Conservation (phyloP, 1,284 basidiomycete species). For the Tetrapyrgos nigripes region DNA sequence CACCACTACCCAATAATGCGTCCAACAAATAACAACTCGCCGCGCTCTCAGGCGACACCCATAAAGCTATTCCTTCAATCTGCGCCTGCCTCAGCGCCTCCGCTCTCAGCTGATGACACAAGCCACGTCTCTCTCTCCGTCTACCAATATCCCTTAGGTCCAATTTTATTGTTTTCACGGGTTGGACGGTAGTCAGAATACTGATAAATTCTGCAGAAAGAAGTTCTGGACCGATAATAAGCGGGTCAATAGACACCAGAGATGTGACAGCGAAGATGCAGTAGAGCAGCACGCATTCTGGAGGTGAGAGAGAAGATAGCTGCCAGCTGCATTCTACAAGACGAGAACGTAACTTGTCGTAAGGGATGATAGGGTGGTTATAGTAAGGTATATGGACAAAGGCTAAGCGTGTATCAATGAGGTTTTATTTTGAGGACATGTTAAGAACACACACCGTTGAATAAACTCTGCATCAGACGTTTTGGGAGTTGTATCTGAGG, state of each 20-base stretch:
- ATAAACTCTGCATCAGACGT: slow-evolving; percentile 3
- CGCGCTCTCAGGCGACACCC: too few species aligned
- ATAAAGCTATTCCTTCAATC: too few species aligned
- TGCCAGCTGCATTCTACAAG: neutral
- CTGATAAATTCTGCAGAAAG: neutral
- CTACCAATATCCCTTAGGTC: slow-evolving; percentile 1
- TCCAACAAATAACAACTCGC: too few species aligned
- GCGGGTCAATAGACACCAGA: neutral
- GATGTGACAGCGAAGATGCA: slow-evolving; percentile 7
- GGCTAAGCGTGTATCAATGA: too few species aligned
- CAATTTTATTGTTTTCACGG: neutral
- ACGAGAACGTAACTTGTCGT: neutral
- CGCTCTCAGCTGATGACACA: too few species aligned
- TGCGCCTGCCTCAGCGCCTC: too few species aligned
- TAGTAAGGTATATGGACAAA: neutral
- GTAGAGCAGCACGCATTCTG: slow-evolving; percentile 6
- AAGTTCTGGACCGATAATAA: neutral
- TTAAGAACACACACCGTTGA: slow-evolving; percentile 6
- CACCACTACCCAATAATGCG: too few species aligned
- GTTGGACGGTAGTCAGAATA: neutral
- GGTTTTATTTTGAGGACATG: too few species aligned
- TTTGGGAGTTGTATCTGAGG: slow-evolving; percentile 1
- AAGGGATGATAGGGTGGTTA: slow-evolving; percentile 4
- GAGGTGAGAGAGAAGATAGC: slow-evolving; percentile 3
- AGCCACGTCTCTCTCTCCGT: slow-evolving; percentile 4